Evolutionary conservation across 805 yeast species (phyloP).

Genomic region (Wickerhamiella kurtzmanii): DNA sequence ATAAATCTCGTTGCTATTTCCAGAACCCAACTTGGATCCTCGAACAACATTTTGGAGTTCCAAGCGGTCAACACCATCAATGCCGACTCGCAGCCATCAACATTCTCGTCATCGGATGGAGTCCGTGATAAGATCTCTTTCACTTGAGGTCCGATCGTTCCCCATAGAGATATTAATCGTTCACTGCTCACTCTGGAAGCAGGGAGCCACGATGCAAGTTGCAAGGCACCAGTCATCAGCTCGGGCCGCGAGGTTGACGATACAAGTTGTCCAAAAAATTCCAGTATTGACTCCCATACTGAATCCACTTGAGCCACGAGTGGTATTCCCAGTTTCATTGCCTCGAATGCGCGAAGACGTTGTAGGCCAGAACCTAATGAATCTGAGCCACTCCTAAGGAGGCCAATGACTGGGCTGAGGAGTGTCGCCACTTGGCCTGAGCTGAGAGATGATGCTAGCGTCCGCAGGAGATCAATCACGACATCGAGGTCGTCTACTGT

Average conservation of each 20-base stretch:
- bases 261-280: background rate
- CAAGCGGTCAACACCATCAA: background rate
- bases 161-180: background rate
- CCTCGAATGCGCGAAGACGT: background rate
- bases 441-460: background rate
- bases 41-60: background rate
- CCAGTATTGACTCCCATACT: background rate
- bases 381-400: background rate
- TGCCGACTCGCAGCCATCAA: background rate
- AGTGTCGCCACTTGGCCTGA: background rate
- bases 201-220: background rate
- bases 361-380: background rate
- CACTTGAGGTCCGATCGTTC: background rate
- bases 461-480: background rate
- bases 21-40: background rate
- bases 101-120: background rate
- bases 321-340: background rate
- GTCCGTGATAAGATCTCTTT: background rate
- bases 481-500: constrained; percentile 1
- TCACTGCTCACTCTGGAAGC: background rate
- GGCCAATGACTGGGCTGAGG: background rate
- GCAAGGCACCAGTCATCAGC: background rate
- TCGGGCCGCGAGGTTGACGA: background rate
- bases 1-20: background rate
- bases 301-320: background rate